These are phyloP conservation scores for Stevia rebaudiana DNA, from an alignment of 140 eudicot genomes.

Conservation along the genomic window DNA sequence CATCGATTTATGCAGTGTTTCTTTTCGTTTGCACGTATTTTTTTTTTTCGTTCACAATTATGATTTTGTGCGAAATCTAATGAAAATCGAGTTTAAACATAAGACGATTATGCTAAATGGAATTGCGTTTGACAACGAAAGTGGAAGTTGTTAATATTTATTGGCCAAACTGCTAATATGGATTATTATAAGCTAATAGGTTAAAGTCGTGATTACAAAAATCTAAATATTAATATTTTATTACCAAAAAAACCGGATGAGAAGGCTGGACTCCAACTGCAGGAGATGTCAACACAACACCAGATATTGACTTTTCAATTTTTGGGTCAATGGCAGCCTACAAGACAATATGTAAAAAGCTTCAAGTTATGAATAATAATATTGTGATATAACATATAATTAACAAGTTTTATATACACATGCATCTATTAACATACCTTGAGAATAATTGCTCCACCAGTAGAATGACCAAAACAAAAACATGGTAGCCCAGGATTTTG, in stretches of 20 bases:
- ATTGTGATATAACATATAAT: neutral
- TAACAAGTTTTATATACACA: neutral
- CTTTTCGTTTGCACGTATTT: no score
- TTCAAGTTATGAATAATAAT: neutral
- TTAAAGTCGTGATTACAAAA: no score
- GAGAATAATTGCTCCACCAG: constrained; percentile 80
- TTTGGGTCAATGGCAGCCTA: constrained; percentile 72
- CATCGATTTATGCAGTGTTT: no score
- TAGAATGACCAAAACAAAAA: constrained; percentile 92
- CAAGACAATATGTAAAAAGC: neutral
- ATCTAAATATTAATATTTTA: no score
- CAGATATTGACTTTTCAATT: constrained; percentile 39
- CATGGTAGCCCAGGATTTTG: constrained; percentile 69
- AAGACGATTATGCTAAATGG: no score
- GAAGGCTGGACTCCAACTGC: constrained; percentile 86
- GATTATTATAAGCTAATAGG: no score
- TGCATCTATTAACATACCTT: constrained; percentile 41
- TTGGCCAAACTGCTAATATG: no score
- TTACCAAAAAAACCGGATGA: constrained; percentile 66
- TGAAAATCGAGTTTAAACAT: no score
- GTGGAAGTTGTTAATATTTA: no score
- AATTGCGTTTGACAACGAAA: no score
- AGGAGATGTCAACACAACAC: constrained; percentile 80
- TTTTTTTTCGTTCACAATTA: no score
- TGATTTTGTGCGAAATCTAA: no score